Percentiles rank a stretch among this genome's conserved stretches.
Evolutionary conservation across 2,329 filamentous ascomycete genomes (phyloP).

Genomic region (Scedosporium aurantiacum): DNA sequence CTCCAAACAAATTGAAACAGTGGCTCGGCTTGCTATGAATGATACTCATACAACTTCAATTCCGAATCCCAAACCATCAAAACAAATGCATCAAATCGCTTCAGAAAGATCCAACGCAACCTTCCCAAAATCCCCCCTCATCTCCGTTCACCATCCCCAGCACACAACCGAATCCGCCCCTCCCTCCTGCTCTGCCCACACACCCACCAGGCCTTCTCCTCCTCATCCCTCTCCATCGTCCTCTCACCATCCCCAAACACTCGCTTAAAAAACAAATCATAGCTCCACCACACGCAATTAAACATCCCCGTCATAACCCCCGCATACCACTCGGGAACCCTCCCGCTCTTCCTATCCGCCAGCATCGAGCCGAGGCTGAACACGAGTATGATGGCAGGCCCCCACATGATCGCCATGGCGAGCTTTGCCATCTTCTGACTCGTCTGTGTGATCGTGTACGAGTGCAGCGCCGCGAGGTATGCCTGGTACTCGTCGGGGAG

Average conservation of each 20-base stretch:
- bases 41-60: background rate
- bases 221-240: constrained; percentile 26
- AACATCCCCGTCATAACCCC: constrained; percentile 31
- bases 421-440: constrained; percentile 58
- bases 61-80: background rate
- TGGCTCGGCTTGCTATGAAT: background rate
- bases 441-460: constrained; percentile 58
- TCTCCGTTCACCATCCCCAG: background rate
- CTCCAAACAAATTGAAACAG: too few relatives aligned
- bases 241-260: constrained; percentile 82
- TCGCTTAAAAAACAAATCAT: constrained; percentile 37
- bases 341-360: constrained; percentile 51
- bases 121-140: background rate
- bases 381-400: constrained; percentile 42
- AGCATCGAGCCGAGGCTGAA: constrained; percentile 34
- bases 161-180: constrained; percentile 17
- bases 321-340: constrained; percentile 56
- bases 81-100: background rate
- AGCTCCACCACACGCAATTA: constrained; percentile 30
- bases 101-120: background rate
- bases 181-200: constrained; percentile 5
- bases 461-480: constrained; percentile 57
- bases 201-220: constrained; percentile 4
- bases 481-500: constrained; percentile 67
- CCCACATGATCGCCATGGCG: constrained; percentile 45